A percentile compares a stretch with the other conserved stretches of the same genome.
These are phyloP conservation scores for Canna indica DNA, from an alignment of 176 grass and related monocot species.

Conservation along the genomic window DNA sequence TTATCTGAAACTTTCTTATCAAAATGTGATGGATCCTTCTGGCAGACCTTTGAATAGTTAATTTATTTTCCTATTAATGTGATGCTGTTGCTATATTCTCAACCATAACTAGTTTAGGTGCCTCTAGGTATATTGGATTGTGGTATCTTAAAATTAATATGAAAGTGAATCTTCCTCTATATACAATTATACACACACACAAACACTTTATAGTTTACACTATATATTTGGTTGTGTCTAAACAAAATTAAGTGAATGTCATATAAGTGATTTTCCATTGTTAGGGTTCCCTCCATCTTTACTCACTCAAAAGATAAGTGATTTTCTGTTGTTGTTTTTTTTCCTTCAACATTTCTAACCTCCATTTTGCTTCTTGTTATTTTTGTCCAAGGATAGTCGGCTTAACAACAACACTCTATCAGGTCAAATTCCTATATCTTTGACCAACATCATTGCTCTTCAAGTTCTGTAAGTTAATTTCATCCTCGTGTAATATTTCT, in stretches of 20 bases:
- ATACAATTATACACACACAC: too few species aligned
- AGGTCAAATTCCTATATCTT: background rate
- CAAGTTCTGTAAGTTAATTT: background rate
- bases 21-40: background rate
- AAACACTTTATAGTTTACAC: too few species aligned
- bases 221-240: background rate
- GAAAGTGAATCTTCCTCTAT: too few species aligned
- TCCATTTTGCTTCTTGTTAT: background rate
- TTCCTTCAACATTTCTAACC: background rate
- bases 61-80: background rate
- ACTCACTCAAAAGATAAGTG: too few species aligned
- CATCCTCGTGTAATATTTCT: background rate
- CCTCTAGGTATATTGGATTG: background rate
- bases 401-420: background rate
- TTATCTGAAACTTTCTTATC: background rate
- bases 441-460: background rate
- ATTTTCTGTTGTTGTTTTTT: too few species aligned
- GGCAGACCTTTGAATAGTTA: background rate
- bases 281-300: too few species aligned
- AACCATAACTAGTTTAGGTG: background rate
- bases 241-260: background rate
- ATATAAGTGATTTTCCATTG: background rate
- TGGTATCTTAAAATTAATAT: background rate
- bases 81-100: background rate
- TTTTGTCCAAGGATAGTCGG: background rate